Conservation (phyloP, 1,284 basidiomycete genomes). For the Megacollybia platyphylla region DNA sequence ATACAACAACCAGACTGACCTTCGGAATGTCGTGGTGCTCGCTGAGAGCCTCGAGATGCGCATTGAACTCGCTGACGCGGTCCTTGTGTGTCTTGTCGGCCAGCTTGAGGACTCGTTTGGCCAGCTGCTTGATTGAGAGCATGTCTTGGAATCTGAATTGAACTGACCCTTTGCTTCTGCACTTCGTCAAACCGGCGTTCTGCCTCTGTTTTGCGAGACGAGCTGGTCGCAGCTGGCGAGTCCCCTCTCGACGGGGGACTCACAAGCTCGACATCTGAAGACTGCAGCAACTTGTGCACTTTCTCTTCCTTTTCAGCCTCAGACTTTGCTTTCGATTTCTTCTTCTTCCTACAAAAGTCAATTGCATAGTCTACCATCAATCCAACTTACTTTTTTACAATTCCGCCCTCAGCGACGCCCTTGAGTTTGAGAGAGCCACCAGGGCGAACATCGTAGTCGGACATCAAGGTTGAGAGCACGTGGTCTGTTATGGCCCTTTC, state of each 20-base stretch:
- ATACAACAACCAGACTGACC: slow-evolving; percentile 27
- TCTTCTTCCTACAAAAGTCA: slow-evolving; percentile 61
- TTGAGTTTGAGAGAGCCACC: slow-evolving; percentile 89
- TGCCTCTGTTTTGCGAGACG: slow-evolving; percentile 71
- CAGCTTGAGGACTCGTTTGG: slow-evolving; percentile 69
- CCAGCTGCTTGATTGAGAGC: slow-evolving; percentile 35
- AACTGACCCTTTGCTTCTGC: slow-evolving; percentile 69
- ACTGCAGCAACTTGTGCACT: slow-evolving; percentile 37
- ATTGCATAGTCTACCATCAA: slow-evolving; percentile 9
- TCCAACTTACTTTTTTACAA: slow-evolving; percentile 67
- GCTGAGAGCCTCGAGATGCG: slow-evolving; percentile 77
- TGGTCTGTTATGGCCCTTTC: slow-evolving; percentile 45
- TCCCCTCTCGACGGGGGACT: slow-evolving; percentile 43
- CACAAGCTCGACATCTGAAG: slow-evolving; percentile 28
- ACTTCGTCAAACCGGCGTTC: slow-evolving; percentile 84
- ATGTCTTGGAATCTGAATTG: not conserved
- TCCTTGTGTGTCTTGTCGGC: slow-evolving; percentile 92
- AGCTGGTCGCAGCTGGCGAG: slow-evolving; percentile 38
- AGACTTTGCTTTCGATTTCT: slow-evolving; percentile 59
- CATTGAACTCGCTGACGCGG: slow-evolving; percentile 85
- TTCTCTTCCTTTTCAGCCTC: slow-evolving; percentile 20
- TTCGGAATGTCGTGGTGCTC: slow-evolving; percentile 94
- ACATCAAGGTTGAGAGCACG: slow-evolving; percentile 27
- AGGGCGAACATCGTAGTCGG: slow-evolving; percentile 78
- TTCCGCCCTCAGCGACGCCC: slow-evolving; percentile 62